Conservation (phyloP, 2,329 filamentous ascomycete species). For the Fusarium domesticum region DNA sequence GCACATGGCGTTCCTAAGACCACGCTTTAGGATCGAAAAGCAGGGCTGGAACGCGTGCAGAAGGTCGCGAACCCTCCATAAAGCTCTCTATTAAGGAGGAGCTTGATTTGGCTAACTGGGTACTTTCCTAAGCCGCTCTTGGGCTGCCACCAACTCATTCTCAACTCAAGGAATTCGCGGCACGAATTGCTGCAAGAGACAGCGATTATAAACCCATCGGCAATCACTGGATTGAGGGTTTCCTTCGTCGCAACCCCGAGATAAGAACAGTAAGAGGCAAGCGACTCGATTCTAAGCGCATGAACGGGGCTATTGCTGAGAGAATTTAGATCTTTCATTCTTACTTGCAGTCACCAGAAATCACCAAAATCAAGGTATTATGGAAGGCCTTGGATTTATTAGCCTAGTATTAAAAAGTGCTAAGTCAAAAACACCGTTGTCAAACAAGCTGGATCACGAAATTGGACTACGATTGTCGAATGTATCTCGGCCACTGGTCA, state of each 20-base stretch:
- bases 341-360: too few species aligned
- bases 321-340: too few species aligned
- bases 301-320: too few species aligned
- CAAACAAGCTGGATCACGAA: neutral
- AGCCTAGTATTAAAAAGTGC: neutral
- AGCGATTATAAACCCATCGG: neutral
- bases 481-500: slow-evolving; percentile 5
- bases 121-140: neutral
- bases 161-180: neutral
- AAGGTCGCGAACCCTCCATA: neutral
- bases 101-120: neutral
- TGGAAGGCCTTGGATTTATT: too few species aligned
- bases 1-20: neutral
- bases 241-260: neutral
- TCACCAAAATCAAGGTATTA: too few species aligned
- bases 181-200: neutral
- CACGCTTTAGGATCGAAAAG: neutral
- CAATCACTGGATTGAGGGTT: neutral
- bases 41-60: neutral
- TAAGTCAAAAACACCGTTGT: neutral
- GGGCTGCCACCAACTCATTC: neutral
- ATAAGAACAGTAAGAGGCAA: neutral
- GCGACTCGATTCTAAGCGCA: neutral
- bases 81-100: neutral
- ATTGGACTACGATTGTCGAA: slow-evolving; percentile 9